These are phyloP conservation scores for Penicillium macrosclerotiorum DNA, from an alignment of 495 filamentous ascomycete species.

Conservation along the genomic window DNA sequence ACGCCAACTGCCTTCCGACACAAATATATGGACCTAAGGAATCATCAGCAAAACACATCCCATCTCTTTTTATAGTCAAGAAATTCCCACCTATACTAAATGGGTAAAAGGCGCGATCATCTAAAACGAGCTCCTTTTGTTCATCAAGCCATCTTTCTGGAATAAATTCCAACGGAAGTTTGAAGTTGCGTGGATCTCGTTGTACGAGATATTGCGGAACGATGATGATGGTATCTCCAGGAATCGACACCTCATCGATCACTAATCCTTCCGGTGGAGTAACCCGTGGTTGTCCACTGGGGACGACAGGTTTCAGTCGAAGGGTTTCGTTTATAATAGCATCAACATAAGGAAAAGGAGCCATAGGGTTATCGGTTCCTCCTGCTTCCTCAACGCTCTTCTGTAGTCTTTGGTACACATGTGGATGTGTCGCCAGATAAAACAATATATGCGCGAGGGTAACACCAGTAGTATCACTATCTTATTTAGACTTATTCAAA, in stretches of 20 bases:
- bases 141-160: slow-evolving; percentile 54
- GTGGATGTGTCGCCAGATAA: slow-evolving; percentile 32
- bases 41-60: neutral
- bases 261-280: slow-evolving; percentile 26
- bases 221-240: slow-evolving; percentile 23
- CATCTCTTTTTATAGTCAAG: neutral
- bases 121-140: slow-evolving; percentile 38
- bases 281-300: slow-evolving; percentile 35
- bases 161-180: slow-evolving; percentile 42
- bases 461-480: slow-evolving; percentile 33
- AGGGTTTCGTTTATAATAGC: slow-evolving; percentile 54
- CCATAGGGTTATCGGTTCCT: neutral
- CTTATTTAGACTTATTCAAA: neutral
- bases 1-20: slow-evolving; percentile 7
- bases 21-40: slow-evolving; percentile 6
- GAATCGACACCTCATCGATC: slow-evolving; percentile 26
- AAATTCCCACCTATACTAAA: slow-evolving; percentile 44
- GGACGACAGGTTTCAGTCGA: slow-evolving; percentile 48
- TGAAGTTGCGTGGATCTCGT: slow-evolving; percentile 35
- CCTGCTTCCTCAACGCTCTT: slow-evolving; percentile 15
- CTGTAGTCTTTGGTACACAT: slow-evolving; percentile 20
- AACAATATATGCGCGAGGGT: slow-evolving; percentile 37
- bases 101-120: slow-evolving; percentile 49
- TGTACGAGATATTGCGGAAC: slow-evolving; percentile 34
- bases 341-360: slow-evolving; percentile 38